Conservation (phyloP, 768 basidiomycete species). For the Tremella fuciformis region DNA sequence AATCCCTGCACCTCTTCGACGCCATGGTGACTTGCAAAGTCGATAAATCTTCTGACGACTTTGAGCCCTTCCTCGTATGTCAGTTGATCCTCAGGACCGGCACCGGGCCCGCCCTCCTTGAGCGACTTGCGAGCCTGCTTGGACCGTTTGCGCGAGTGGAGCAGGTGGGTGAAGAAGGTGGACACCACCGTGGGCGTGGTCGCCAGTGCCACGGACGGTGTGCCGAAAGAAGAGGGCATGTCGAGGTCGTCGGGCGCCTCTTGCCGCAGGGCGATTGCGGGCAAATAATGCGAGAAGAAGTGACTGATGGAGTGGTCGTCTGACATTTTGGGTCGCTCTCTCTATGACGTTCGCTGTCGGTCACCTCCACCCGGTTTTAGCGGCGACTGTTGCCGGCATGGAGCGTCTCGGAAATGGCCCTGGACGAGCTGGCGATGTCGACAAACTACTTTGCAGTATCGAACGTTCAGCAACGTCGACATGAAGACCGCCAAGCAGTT, state of each 20-base stretch:
- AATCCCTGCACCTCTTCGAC: conserved; percentile 52
- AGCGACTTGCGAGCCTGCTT: conserved; percentile 26
- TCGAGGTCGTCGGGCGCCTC: background rate
- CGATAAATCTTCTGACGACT: conserved; percentile 50
- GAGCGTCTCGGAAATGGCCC: no score
- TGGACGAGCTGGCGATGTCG: no score
- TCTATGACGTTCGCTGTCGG: no score
- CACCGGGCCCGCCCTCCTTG: conserved; percentile 34
- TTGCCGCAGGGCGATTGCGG: no score
- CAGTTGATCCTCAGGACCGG: conserved; percentile 42
- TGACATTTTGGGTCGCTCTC: no score
- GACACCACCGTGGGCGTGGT: conserved; percentile 48
- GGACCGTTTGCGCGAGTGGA: conserved; percentile 31
- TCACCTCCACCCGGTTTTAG: no score
- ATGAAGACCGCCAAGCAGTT: no score
- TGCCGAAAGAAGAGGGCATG: conserved; percentile 25
- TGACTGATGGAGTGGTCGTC: no score
- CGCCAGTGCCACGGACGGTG: conserved; percentile 30
- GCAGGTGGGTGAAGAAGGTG: conserved; percentile 48
- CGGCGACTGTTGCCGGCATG: no score
- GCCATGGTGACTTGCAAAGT: conserved; percentile 48
- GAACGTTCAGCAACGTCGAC: no score
- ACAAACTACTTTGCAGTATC: no score
- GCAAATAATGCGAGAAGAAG: no score
- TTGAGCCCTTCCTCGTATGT: conserved; percentile 51